Evolutionary conservation across 2,329 filamentous ascomycete species (phyloP).

Genomic region (Trichoderma cornu-damae): DNA sequence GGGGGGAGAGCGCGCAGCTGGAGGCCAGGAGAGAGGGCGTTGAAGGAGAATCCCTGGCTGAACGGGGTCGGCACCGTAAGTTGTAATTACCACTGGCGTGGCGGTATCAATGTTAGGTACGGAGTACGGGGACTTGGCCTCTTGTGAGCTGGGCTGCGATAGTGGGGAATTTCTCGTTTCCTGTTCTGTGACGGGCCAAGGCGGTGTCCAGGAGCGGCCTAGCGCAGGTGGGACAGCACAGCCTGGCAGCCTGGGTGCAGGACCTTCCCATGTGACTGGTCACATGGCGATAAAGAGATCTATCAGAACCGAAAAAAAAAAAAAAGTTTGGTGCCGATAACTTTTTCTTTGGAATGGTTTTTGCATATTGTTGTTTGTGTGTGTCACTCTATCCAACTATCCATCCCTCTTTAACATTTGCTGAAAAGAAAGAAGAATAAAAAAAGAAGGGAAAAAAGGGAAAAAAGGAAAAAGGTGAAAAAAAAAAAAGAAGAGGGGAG

Average conservation of each 20-base stretch:
- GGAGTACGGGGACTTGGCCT: background rate
- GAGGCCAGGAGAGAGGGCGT: conserved; percentile 1
- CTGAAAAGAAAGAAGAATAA: too few relatives aligned
- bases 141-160: background rate
- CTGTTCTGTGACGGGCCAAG: conserved; percentile 3
- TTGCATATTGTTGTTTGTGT: too few relatives aligned
- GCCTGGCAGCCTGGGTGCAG: background rate
- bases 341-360: too few relatives aligned
- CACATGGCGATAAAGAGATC: conserved; percentile 26
- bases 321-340: too few relatives aligned
- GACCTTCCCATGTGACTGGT: conserved; percentile 19
- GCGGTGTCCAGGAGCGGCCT: conserved; percentile 7
- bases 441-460: background rate
- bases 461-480: background rate
- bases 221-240: background rate
- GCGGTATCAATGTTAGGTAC: conserved; percentile 16
- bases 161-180: conserved; percentile 10
- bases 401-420: too few relatives aligned
- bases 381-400: too few relatives aligned
- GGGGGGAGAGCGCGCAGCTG: conserved; percentile 1
- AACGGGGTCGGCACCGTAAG: conserved; percentile 13
- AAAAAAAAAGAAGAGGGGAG: too few relatives aligned
- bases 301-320: background rate
- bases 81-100: conserved; percentile 19
- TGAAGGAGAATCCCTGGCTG: conserved; percentile 12